A percentile compares a stretch with the other conserved stretches of the same genome.
These are phyloP conservation scores for Bisporella sp. DNA, from an alignment of 2,329 filamentous ascomycete species.

Conservation along the genomic window DNA sequence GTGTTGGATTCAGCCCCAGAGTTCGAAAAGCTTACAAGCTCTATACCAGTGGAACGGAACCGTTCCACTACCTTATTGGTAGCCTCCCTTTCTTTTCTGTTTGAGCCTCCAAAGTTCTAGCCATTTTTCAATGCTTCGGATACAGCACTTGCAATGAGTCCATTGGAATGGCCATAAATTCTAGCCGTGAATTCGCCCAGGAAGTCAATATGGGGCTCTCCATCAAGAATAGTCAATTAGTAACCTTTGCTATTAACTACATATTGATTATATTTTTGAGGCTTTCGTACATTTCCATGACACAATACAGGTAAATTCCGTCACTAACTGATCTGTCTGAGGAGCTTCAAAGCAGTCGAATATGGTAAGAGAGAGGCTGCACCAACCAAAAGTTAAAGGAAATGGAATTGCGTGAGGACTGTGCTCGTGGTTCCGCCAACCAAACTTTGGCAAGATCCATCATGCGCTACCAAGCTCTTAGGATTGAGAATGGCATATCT, in stretches of 20 bases:
- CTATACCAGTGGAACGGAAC: constrained; percentile 32
- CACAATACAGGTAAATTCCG: neutral
- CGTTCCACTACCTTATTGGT: too few relatives aligned
- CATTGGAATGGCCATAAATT: constrained; percentile 57
- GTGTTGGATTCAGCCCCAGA: constrained; percentile 44
- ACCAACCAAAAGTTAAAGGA: constrained; percentile 14
- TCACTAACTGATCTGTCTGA: neutral
- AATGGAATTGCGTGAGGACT: constrained; percentile 18
- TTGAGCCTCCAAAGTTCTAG: neutral
- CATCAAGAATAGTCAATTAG: constrained; percentile 16
- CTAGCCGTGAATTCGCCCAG: constrained; percentile 56
- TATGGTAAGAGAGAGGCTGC: neutral
- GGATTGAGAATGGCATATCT: constrained; percentile 11
- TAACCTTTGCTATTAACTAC: constrained; percentile 11
- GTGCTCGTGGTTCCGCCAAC: constrained; percentile 22
- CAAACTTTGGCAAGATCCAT: constrained; percentile 15
- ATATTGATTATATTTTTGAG: neutral
- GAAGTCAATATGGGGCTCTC: constrained; percentile 44
- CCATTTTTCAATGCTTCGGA: neutral
- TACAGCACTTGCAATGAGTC: neutral
- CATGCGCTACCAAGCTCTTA: constrained; percentile 9
- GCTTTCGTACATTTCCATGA: too few relatives aligned
- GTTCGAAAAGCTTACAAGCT: constrained; percentile 31
- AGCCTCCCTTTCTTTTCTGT: neutral
- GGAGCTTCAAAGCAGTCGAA: neutral